Percentiles rank a stretch among this genome's conserved stretches.
Evolutionary conservation across 257 asterid genomes (phyloP).

Genomic region (Capsicum baccatum): DNA sequence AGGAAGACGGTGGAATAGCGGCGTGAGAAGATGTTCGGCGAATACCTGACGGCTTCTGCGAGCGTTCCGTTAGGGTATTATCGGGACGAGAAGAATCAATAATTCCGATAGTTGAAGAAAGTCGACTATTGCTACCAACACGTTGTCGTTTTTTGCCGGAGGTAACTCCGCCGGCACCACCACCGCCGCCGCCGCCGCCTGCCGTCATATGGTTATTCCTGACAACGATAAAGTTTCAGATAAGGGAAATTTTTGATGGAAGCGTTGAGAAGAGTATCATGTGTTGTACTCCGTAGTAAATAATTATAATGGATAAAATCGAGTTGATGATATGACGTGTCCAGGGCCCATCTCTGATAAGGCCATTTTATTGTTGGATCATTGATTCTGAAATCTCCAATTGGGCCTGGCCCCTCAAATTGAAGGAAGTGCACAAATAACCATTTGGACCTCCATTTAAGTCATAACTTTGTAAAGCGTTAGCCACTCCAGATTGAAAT

Average conservation of each 20-base stretch:
- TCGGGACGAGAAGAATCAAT: conserved; percentile 45
- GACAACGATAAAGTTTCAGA: neutral
- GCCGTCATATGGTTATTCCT: conserved; percentile 30
- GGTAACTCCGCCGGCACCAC: conserved; percentile 24
- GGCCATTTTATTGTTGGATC: conserved; percentile 8
- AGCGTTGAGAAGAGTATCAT: neutral
- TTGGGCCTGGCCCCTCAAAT: neutral
- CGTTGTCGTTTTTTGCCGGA: conserved; percentile 67
- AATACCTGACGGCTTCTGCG: conserved; percentile 45
- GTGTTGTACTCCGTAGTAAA: no score
- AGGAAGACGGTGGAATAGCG: conserved; percentile 33
- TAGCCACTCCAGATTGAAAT: no score
- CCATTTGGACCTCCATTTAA: no score
- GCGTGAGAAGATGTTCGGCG: conserved; percentile 51
- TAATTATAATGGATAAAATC: neutral
- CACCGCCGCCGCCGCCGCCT: neutral
- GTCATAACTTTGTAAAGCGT: no score
- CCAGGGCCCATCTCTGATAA: neutral
- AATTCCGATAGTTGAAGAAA: conserved; percentile 44
- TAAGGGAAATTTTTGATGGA: conserved; percentile 4
- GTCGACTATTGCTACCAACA: conserved; percentile 47
- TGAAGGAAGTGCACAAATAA: no score
- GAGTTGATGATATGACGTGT: neutral
- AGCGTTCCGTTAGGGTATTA: conserved; percentile 48
- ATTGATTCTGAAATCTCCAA: neutral